These are phyloP conservation scores for Persicaria maculosa DNA, from an alignment of 148 eudicot species.

Conservation along the genomic window DNA sequence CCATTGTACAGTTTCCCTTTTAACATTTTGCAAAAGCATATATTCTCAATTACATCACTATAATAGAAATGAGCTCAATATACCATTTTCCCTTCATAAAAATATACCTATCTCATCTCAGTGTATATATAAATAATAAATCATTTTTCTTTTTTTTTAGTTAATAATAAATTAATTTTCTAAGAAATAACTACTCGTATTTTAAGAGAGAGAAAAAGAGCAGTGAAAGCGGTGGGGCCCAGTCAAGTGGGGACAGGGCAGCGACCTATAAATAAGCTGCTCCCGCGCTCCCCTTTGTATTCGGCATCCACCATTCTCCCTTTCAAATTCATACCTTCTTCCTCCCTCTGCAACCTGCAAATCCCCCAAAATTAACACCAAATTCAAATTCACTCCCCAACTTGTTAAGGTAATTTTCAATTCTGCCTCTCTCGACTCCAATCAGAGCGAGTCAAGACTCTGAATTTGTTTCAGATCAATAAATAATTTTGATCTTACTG, in stretches of 20 bases:
- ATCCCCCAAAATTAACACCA: too few species aligned
- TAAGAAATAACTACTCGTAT: background rate
- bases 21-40: too few species aligned
- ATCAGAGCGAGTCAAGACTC: too few species aligned
- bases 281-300: background rate
- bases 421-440: background rate
- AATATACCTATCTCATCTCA: too few species aligned
- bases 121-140: too few species aligned
- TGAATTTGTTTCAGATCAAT: background rate
- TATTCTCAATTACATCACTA: too few species aligned
- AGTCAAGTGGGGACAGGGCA: background rate
- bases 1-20: too few species aligned
- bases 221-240: background rate
- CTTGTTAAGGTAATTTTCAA: background rate
- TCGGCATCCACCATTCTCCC: background rate
- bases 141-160: too few species aligned
- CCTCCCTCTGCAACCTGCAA: background rate
- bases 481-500: background rate
- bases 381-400: background rate
- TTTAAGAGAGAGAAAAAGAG: too few species aligned
- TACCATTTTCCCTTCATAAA: too few species aligned
- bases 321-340: background rate
- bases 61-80: too few species aligned
- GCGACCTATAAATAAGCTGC: slow-evolving; percentile 4
- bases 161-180: too few species aligned